Evolutionary conservation across 139 green algal genomes (phyloP), one percentile per base, ranked within the genome.

Genomic region (Yamagishiella unicocca): DNA sequence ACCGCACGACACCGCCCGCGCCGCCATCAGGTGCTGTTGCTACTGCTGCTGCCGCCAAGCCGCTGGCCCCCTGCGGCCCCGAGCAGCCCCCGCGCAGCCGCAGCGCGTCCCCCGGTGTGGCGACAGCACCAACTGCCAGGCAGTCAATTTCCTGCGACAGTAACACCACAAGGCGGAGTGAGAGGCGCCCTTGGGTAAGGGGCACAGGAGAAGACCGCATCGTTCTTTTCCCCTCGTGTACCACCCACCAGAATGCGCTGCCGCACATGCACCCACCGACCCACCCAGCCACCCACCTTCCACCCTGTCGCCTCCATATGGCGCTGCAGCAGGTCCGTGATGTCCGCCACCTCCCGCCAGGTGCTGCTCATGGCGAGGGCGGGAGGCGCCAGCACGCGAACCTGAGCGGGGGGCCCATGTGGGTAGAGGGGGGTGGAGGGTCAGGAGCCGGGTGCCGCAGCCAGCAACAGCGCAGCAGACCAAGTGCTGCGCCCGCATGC

Each of bases 21-120:
- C 29, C 42, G 8, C 21, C 27, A 10, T 33, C 38, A 45, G 43
- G n/a, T 27, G 27, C 45, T 4, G 45, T 33, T 75, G 33, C 4
- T 33, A 75, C 19, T 33, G 37, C 40, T 31, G 40, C 25, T 37
- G 21, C n/a, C n/a, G n/a, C n/a, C n/a, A n/a, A n/a, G n/a, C n/a
- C n/a, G n/a, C n/a, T n/a, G n/a, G n/a, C n/a, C n/a, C n/a, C n/a
- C n/a, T 17, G 12, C 12, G 50, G 17, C 12, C 50, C 50, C 37
- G 70, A 54, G 70, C 70, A 78, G 40, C 70, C 70, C 24, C 70
- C 70, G 7, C 70, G 70, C 70, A 78, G 37, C 70, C 70, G 40
- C 38, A 78, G 37, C 40, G 21, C 66, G 33, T 35, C 66, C 33
- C 45, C 66, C 35, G 66, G 2, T 74, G 66, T 14, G 54, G 70